Percentiles rank a stretch among this genome's conserved stretches.
These are phyloP conservation scores for rapeseed (Brassica napus) DNA, from an alignment of 345 rosid species.

Conservation along the genomic window DNA sequence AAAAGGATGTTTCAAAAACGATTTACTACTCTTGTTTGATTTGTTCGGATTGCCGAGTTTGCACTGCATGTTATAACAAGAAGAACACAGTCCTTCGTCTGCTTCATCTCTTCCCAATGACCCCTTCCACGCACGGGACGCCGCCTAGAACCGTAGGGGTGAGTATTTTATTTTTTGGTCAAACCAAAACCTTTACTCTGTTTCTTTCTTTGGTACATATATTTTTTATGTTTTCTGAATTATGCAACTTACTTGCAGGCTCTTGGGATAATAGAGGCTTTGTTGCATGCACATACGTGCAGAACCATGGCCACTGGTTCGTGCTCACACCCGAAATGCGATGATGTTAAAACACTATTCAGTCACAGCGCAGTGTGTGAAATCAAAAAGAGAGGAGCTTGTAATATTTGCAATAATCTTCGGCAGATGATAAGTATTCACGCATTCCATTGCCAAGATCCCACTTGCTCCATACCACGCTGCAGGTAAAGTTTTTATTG, in stretches of 20 bases:
- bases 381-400: constrained; percentile 28
- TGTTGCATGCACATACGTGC: constrained; percentile 51
- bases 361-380: constrained; percentile 42
- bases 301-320: background rate
- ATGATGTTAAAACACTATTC: constrained; percentile 39
- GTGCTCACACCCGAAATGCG: constrained; percentile 50
- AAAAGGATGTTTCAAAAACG: constrained; percentile 35
- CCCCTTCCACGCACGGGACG: constrained; percentile 1
- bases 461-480: constrained; percentile 41
- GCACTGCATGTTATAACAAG: constrained; percentile 46
- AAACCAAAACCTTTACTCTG: background rate
- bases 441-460: constrained; percentile 39
- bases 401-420: constrained; percentile 35
- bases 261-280: constrained; percentile 36
- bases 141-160: constrained; percentile 21
- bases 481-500: constrained; percentile 46
- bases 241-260: constrained; percentile 7
- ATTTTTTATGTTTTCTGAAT: constrained; percentile 6
- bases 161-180: background rate
- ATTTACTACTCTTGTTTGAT: constrained; percentile 41
- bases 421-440: constrained; percentile 41
- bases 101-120: constrained; percentile 22
- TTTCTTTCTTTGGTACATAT: background rate
- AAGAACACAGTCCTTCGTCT: constrained; percentile 14
- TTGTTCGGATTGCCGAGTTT: constrained; percentile 41